These are phyloP conservation scores for Gentiana straminea DNA, from an alignment of 257 asterid genomes.

Conservation along the genomic window DNA sequence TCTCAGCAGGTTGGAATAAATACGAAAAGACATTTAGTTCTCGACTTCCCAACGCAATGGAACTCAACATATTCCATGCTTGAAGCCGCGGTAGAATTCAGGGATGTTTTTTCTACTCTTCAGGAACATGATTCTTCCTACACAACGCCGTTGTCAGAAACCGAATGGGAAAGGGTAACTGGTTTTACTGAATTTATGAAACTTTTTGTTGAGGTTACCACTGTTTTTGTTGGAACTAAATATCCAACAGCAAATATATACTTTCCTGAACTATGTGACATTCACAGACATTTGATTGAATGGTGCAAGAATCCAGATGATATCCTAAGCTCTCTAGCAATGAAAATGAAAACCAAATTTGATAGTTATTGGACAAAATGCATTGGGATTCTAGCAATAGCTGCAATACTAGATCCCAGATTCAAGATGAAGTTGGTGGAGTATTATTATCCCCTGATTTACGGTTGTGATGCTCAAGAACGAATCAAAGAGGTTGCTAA, in stretches of 20 bases:
- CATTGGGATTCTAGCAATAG: constrained; percentile 60
- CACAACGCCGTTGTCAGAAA: constrained; percentile 47
- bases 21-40: constrained; percentile 41
- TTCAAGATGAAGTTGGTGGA: constrained; percentile 90
- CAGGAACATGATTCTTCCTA: constrained; percentile 62
- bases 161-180: constrained; percentile 70
- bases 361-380: constrained; percentile 82
- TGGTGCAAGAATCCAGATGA: constrained; percentile 83
- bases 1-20: constrained; percentile 54
- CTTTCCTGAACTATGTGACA: constrained; percentile 73
- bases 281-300: constrained; percentile 69
- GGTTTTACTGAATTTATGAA: constrained; percentile 48
- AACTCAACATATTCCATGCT: constrained; percentile 70
- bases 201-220: constrained; percentile 55
- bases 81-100: constrained; percentile 62
- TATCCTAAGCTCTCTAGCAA: constrained; percentile 55
- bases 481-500: constrained; percentile 54
- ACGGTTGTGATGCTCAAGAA: constrained; percentile 43
- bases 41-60: constrained; percentile 75
- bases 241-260: constrained; percentile 60
- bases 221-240: constrained; percentile 39
- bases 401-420: constrained; percentile 85
- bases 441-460: constrained; percentile 64
- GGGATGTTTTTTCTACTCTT: constrained; percentile 48
- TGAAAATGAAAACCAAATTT: constrained; percentile 69